These are phyloP conservation scores for Leishmania arabica DNA, from an alignment of 208 protist genomes.

Conservation along the genomic window DNA sequence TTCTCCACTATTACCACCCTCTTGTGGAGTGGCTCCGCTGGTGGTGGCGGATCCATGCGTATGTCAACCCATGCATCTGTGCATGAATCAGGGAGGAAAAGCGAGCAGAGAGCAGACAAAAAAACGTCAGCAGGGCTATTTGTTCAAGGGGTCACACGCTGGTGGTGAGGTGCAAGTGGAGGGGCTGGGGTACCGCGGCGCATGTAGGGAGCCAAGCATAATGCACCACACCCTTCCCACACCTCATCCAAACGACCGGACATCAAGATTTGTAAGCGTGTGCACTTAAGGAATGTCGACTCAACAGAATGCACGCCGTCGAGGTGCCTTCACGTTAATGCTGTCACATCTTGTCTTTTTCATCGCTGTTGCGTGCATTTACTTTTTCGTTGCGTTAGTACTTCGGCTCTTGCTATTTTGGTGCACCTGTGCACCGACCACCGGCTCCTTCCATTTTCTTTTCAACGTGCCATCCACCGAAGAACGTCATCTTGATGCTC, in stretches of 20 bases:
- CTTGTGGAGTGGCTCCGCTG: neutral
- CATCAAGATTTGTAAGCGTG: neutral
- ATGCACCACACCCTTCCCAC: neutral
- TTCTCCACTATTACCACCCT: neutral
- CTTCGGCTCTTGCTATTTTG: too few species aligned
- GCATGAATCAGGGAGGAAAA: neutral
- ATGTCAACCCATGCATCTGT: neutral
- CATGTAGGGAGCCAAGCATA: neutral
- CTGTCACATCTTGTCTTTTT: too few species aligned
- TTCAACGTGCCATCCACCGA: neutral
- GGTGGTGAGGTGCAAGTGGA: neutral
- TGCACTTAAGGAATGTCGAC: neutral
- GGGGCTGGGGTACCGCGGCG: neutral
- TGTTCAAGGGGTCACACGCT: neutral
- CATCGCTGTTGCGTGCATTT: too few species aligned
- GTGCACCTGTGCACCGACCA: too few species aligned
- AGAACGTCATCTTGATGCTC: neutral
- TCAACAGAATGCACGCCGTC: too few species aligned
- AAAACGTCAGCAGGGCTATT: neutral
- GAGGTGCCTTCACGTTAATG: too few species aligned
- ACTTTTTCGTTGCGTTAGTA: too few species aligned
- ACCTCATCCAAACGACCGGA: neutral
- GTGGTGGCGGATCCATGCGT: neutral
- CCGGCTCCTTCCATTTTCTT: too few species aligned
- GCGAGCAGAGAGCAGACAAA: neutral